Base-by-base conservation (phyloP, 352 stramenopile species). In the Phytophthora hibernalis region DNA sequence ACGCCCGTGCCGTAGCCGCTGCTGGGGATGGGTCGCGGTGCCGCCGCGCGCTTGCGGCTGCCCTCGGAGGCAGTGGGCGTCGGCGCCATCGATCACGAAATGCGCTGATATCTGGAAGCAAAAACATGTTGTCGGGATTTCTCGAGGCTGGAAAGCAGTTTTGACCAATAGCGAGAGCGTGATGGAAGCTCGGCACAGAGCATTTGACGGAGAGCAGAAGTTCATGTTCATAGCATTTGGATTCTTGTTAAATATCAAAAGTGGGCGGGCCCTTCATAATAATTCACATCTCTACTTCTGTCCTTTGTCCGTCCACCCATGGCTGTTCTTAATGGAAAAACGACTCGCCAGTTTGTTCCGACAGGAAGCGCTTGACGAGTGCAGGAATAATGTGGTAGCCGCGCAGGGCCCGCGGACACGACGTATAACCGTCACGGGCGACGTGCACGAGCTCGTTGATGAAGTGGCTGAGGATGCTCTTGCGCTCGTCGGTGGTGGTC, bases 331-430 rank as follows among this genome's bases (percentile, higher is more conserved):
- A 85, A 9, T 64, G 65, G 44, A 83, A 83, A 30, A 83, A 85
- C 16, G 71, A 81, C 37, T 76, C 72, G 54, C 77, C 77, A 28
- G 71, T 83, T 38, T 83, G 77, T 48, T 83, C 61, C n/a, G 70
- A 70, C 43, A 85, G 57, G 56, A 85, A 85, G 22, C 77, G 71
- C 53, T 79, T 76, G 22, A 85, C 54, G 10, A 83, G 60, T 50
- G 73, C 66, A 2, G 74, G 77, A 51, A 85, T 79, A 37, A 79
- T 71, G 58, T 85, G 77, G 45, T 78, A 83, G 21, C 77, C 77
- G 9, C 68, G 65, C 49, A 79, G 33, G 1, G 77, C 71, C 15
- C 74, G 60, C 47, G 60, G 54, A 59, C 77, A 85, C 18, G 50
- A 38, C 28, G 50, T 54, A 54, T 83, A 74, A 52, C 52, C 58